Evolutionary conservation across 148 eudicot species (phyloP).

Genomic region (Pharnaceum exiguum): DNA sequence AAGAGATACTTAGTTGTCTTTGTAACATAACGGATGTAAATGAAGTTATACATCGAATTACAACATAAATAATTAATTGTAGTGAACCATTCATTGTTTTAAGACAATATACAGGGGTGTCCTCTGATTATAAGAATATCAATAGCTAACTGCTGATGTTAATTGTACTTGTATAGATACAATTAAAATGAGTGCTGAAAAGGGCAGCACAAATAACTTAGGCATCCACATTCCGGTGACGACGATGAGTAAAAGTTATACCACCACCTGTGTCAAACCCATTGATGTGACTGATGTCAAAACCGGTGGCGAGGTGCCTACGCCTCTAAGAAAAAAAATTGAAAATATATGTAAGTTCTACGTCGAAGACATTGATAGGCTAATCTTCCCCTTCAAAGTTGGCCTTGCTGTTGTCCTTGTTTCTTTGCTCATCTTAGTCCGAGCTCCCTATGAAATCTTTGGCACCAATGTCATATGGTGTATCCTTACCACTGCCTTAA

Average conservation of each 20-base stretch:
- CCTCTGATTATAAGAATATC: too few species aligned
- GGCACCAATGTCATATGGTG: constrained; percentile 61
- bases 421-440: constrained; percentile 46
- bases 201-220: not conserved
- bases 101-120: too few species aligned
- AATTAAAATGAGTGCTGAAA: not conserved
- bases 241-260: not conserved
- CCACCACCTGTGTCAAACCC: not conserved
- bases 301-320: too few species aligned
- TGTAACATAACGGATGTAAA: too few species aligned
- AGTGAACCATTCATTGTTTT: too few species aligned
- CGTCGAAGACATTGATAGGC: constrained; percentile 43
- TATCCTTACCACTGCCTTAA: constrained; percentile 57
- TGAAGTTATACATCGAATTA: too few species aligned
- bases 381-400: constrained; percentile 49
- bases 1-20: too few species aligned
- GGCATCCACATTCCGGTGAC: not conserved
- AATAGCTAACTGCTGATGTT: too few species aligned
- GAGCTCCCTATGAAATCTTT: constrained; percentile 42
- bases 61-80: too few species aligned
- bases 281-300: too few species aligned
- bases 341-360: constrained; percentile 37
- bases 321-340: not conserved
- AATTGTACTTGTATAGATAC: not conserved
- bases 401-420: constrained; percentile 55